phyloP scores from a whole-genome alignment of 345 rosid species.

The Bretschneidera sinensis region DNA sequence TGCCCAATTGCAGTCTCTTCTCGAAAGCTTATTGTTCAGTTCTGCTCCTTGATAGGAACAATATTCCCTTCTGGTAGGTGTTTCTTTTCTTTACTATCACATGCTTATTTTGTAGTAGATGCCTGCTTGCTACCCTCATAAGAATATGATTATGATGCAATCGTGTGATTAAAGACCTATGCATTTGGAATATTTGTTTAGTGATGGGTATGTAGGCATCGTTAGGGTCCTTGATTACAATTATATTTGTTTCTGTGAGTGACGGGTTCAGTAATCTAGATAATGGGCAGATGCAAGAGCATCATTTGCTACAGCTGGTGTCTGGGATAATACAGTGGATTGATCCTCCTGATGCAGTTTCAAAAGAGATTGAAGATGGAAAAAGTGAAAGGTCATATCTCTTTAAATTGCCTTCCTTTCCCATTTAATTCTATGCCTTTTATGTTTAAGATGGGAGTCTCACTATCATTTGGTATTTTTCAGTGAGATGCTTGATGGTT shows the following conservation, averaged over 20 bases:
- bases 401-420: slow-evolving; percentile 8
- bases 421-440: slow-evolving; percentile 24
- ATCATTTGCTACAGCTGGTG: slow-evolving; percentile 74
- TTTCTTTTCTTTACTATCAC: slow-evolving; percentile 5
- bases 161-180: slow-evolving; percentile 1
- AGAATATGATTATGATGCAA: background rate
- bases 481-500: slow-evolving; percentile 98
- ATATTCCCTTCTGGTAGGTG: slow-evolving; percentile 73
- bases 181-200: background rate
- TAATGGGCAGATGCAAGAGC: slow-evolving; percentile 63
- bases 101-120: background rate
- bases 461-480: slow-evolving; percentile 21
- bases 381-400: slow-evolving; percentile 75
- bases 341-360: slow-evolving; percentile 77
- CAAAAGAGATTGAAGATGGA: slow-evolving; percentile 79
- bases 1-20: slow-evolving; percentile 93
- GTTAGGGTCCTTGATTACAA: background rate
- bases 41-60: slow-evolving; percentile 81
- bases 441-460: slow-evolving; percentile 17
- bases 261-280: slow-evolving; percentile 51
- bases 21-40: slow-evolving; percentile 86
- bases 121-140: background rate
- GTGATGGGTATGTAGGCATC: background rate
- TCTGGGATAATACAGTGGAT: slow-evolving; percentile 89
- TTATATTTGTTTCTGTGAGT: slow-evolving; percentile 23